These are phyloP conservation scores for Pseudocercospora cruenta DNA, from an alignment of 2,329 filamentous ascomycete genomes.

Conservation along the genomic window DNA sequence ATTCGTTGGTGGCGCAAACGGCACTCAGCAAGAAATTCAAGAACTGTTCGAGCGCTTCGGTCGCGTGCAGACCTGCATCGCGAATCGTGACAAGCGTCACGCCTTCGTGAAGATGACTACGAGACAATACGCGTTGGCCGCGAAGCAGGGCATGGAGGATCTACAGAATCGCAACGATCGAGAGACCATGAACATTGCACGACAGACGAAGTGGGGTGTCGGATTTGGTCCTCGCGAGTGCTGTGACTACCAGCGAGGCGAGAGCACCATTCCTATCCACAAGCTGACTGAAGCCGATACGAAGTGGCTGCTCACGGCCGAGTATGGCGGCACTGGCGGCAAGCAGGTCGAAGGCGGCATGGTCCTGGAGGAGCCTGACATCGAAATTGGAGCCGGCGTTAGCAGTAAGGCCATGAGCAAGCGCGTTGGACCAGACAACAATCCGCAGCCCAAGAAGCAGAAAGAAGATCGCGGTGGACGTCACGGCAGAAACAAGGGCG, in stretches of 20 bases:
- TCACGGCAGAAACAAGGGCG: constrained; percentile 37
- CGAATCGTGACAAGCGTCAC: constrained; percentile 96
- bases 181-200: constrained; percentile 68
- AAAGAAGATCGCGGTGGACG: constrained; percentile 32
- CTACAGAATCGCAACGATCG: constrained; percentile 79
- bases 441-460: constrained; percentile 30
- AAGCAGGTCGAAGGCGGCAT: constrained; percentile 77
- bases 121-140: constrained; percentile 78
- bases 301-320: constrained; percentile 95
- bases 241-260: constrained; percentile 88
- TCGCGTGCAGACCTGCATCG: constrained; percentile 93
- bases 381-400: constrained; percentile 96
- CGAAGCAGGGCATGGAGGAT: constrained; percentile 87
- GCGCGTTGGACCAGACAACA: constrained; percentile 41
- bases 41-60: constrained; percentile 80
- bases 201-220: constrained; percentile 91
- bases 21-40: constrained; percentile 78
- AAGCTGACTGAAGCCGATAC: constrained; percentile 93
- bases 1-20: constrained; percentile 89
- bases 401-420: constrained; percentile 72
- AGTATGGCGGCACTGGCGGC: constrained; percentile 90
- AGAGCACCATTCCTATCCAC: constrained; percentile 90
- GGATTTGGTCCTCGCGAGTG: constrained; percentile 96
- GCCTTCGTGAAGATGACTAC: constrained; percentile 99
- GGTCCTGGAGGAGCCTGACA: constrained; percentile 95